Evolutionary conservation across 805 yeast species (phyloP), one percentile per base, ranked within the genome.

Genomic region (Wickerhamomyces tratensis): DNA sequence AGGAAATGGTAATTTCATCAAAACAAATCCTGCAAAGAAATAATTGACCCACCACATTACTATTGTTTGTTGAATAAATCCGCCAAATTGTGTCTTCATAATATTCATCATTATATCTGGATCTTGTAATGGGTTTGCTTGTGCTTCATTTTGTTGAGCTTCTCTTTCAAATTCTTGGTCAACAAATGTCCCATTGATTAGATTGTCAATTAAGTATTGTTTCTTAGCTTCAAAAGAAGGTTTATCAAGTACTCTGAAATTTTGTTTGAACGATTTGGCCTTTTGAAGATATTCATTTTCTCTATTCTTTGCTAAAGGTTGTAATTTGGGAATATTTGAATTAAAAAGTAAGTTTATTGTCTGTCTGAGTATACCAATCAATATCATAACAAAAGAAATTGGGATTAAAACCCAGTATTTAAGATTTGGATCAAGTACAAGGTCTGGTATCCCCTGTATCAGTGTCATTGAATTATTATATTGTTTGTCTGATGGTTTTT

Each of bases 1-100:
- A 3, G 96, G 95, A 65, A 93, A 93, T 14, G 98, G 98, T 42
- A 93, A 68, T 57, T 78, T 78, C 84, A 84, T 84, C 39, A 87
- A 76, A 13, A 89, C 80, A 49, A 88, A 87, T 0, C 97, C 97
- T 12, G 91, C 86, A 61, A 87, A 93, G 65, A 91, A 89, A 54
- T 79, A 85, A 56, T 86, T 86, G 46, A 91, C 91, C 96, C 97
- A 93, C 56, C 88, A 87, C 96, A 93, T 89, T 49, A 89, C 83
- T 35, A 89, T 61, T 0, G 96, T 86, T 64, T 93, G 98, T 2
- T 98, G 97, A 15, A 88, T 75, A 58, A 81, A 86, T 62, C 79
- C 86, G 56, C 89, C 81, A 49, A 87, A 65, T 57, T 87, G 89
- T 8, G 82, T 81, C 57, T 87, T 87, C 45, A 88, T 74, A 81